phyloP scores from a whole-genome alignment of 176 grass and related monocot genomes.

The Oryza rufipogon region DNA sequence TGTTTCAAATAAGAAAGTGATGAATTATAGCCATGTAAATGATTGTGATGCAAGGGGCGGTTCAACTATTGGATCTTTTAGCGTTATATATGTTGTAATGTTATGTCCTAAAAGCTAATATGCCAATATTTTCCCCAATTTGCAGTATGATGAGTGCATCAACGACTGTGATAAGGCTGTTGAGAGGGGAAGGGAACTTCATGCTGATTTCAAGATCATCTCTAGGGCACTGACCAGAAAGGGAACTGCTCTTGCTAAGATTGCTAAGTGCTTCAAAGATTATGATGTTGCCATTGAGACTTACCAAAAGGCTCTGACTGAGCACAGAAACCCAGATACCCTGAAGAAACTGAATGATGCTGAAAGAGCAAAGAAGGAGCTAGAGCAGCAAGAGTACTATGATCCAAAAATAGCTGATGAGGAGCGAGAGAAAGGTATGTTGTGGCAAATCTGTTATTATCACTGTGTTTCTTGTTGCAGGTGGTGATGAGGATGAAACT shows the following conservation, averaged over 20 bases:
- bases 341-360: constrained; percentile 91
- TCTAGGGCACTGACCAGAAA: constrained; percentile 96
- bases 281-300: constrained; percentile 81
- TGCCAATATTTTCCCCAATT: constrained; percentile 4
- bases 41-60: not conserved
- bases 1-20: not conserved
- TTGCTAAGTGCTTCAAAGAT: constrained; percentile 80
- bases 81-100: not conserved
- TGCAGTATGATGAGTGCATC: constrained; percentile 90
- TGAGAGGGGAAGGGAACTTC: constrained; percentile 93
- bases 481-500: not conserved
- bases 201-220: constrained; percentile 93
- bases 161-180: constrained; percentile 95
- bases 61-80: not conserved
- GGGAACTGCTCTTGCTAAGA: constrained; percentile 87
- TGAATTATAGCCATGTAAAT: not conserved
- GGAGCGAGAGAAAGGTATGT: constrained; percentile 91
- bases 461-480: not conserved
- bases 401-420: constrained; percentile 87
- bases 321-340: constrained; percentile 94
- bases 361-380: constrained; percentile 89
- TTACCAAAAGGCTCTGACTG: constrained; percentile 96
- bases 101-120: not conserved
- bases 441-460: not conserved
- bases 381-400: constrained; percentile 96